Evolutionary conservation across 495 filamentous ascomycete genomes (phyloP).

Genomic region (Xylaria telfairii): DNA sequence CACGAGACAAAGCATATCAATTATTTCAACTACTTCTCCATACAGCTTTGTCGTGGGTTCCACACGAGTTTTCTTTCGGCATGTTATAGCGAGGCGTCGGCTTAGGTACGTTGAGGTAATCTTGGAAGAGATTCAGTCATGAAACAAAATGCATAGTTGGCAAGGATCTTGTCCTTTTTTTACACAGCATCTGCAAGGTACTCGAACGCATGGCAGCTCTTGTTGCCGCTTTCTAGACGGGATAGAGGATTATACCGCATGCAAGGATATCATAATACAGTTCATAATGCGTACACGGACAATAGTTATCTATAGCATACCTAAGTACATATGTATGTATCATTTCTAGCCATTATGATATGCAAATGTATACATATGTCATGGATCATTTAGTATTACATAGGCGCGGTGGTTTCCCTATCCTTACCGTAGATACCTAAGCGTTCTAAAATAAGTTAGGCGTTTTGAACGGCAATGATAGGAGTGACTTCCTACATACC

Average conservation of each 20-base stretch:
- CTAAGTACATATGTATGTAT: not conserved
- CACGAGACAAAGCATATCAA: constrained; percentile 18
- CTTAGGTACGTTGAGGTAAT: constrained; percentile 41
- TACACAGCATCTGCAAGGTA: constrained; percentile 23
- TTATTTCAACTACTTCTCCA: constrained; percentile 20
- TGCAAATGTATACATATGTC: not conserved
- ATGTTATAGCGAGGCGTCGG: constrained; percentile 47
- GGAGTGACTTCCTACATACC: too few relatives aligned
- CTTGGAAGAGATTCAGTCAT: constrained; percentile 36
- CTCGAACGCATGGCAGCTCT: constrained; percentile 17
- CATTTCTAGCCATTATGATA: not conserved
- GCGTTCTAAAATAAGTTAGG: too few relatives aligned
- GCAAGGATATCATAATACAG: constrained; percentile 22
- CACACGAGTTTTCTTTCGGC: constrained; percentile 28
- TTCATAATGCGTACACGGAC: constrained; percentile 22
- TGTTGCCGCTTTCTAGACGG: constrained; percentile 26
- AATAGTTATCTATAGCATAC: not conserved
- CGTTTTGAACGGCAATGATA: too few relatives aligned
- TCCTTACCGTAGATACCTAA: too few relatives aligned
- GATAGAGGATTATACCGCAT: constrained; percentile 22
- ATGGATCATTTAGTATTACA: not conserved
- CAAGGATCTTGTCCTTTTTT: constrained; percentile 21
- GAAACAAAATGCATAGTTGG: constrained; percentile 37
- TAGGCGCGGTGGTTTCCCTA: constrained; percentile 1
- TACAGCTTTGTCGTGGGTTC: constrained; percentile 13